Evolutionary conservation across 2,329 filamentous ascomycete genomes (phyloP).

Genomic region (Pseudogymnoascus sp.): DNA sequence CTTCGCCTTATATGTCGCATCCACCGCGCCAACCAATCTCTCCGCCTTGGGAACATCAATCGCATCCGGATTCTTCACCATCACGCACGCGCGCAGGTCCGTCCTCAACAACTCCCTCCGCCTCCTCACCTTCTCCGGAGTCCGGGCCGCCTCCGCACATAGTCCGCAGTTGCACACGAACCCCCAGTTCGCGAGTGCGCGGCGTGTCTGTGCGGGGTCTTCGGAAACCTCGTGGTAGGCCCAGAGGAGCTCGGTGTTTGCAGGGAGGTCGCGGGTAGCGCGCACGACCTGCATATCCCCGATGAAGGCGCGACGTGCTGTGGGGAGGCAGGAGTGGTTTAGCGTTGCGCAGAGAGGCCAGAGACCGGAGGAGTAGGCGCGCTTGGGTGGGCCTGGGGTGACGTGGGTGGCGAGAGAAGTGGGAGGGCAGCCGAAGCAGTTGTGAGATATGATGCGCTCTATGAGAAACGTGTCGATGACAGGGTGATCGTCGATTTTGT

Average conservation of each 20-base stretch:
- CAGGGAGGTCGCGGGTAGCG: slow-evolving; percentile 36
- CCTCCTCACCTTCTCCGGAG: background rate
- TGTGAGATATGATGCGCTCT: slow-evolving; percentile 35
- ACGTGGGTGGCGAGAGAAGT: slow-evolving; percentile 23
- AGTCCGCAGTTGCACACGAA: slow-evolving; percentile 36
- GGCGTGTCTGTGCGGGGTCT: slow-evolving; percentile 24
- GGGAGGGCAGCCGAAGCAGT: slow-evolving; percentile 36
- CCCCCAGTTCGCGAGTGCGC: slow-evolving; percentile 30
- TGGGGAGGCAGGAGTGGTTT: slow-evolving; percentile 46
- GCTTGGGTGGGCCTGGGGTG: background rate
- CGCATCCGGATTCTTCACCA: background rate
- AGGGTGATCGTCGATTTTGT: slow-evolving; percentile 31
- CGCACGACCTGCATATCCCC: slow-evolving; percentile 48
- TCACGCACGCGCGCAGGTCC: background rate
- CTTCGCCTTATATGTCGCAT: background rate
- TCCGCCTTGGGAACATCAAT: background rate
- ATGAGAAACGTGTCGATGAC: slow-evolving; percentile 45
- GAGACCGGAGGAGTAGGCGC: slow-evolving; percentile 32
- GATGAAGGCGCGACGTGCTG: slow-evolving; percentile 42
- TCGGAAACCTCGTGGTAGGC: slow-evolving; percentile 21
- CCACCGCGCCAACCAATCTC: background rate
- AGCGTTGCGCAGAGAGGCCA: slow-evolving; percentile 43
- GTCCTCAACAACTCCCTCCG: background rate
- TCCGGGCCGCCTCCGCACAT: background rate
- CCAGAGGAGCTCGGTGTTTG: slow-evolving; percentile 38